Base-by-base conservation (phyloP, 345 rosid species). In the Syzygium grande region DNA sequence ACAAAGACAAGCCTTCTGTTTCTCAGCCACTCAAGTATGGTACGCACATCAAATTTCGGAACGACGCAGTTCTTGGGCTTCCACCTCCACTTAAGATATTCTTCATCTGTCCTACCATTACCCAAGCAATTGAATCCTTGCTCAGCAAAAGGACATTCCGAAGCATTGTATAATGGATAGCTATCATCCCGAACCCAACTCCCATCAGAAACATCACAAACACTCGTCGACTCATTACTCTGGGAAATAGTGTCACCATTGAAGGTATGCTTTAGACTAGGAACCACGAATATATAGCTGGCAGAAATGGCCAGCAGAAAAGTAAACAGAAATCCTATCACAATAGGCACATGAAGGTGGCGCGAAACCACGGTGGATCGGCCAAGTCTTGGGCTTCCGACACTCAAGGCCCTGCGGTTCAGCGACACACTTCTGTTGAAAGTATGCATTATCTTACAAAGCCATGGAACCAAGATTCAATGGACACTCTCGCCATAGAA, bases 41-140 rank as follows among this genome's bases (percentile, higher is more conserved):
- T 84, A 52, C 54, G 61, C 22, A 92, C 95, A 86, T 91, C 88
- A 51, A 97, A 95, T 86, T 94, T 94, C 34, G 95, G 94, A 51
- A 97, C 91, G 65, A 91, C 90, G 84, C 99, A 97, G 63, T 90
- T 85, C 90, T 89, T 92, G 63, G 98, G 97, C 91, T 95, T 95
- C 98, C 98, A 96, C 89, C 95, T 94, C 98, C 95, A 96, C 87
- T 92, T 94, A 21, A 95, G 92, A 92, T 94, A 96, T 87, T 90
- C 93, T 11, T 88, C 87, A 68, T 94, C 93, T 54, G 86, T 87
- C 90, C 99, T 91, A 52, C 99, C 97, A 58, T 96, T 97, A 34
- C 90, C 96, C 90, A 96, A 91, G 84, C 98, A 97, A 84, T 95
- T 92, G 85, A 97, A 96, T 65, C 97, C 98, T 89, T 90, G 93